Evolutionary conservation across 768 basidiomycete genomes (phyloP).

Genomic region (Pulveroboletus sp.): DNA sequence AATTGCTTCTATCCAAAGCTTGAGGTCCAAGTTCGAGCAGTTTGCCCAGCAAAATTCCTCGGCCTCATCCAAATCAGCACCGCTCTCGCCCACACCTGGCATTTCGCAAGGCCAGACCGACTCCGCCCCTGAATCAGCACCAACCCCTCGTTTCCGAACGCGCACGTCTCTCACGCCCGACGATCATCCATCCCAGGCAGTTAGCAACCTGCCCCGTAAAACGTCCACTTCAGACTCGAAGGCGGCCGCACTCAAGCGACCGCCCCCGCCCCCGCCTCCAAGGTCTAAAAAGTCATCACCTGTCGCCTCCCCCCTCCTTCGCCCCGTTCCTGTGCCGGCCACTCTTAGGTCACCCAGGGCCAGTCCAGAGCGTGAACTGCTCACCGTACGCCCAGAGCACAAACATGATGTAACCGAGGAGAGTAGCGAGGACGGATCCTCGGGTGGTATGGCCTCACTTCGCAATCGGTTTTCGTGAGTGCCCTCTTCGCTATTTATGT

Average conservation of each 20-base stretch:
- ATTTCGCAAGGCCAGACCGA: conserved; percentile 11
- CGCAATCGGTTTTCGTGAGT: conserved; percentile 50
- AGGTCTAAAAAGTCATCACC: conserved; percentile 37
- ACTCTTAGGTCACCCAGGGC: conserved; percentile 16
- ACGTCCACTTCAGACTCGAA: conserved; percentile 56
- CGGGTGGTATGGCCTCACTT: conserved; percentile 38
- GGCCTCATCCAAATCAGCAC: background rate
- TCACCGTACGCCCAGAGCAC: background rate
- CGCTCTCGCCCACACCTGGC: background rate
- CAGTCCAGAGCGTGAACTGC: conserved; percentile 19
- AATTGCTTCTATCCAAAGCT: conserved; percentile 60
- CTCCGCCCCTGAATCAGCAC: conserved; percentile 26
- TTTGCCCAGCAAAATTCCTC: conserved; percentile 44
- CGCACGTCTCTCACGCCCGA: conserved; percentile 31
- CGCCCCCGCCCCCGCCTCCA: conserved; percentile 55
- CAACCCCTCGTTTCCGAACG: conserved; percentile 40
- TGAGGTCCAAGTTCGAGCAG: conserved; percentile 69
- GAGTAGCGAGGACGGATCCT: conserved; percentile 12
- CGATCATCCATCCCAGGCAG: conserved; percentile 15
- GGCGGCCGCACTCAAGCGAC: conserved; percentile 39
- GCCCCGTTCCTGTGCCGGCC: conserved; percentile 44
- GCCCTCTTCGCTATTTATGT: background rate
- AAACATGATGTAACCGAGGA: conserved; percentile 7
- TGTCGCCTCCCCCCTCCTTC: conserved; percentile 45
- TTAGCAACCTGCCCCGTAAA: conserved; percentile 38